Base-by-base conservation (phyloP, 225 moss, liverwort and hornwort genomes). In the Anthoceros angustus region DNA sequence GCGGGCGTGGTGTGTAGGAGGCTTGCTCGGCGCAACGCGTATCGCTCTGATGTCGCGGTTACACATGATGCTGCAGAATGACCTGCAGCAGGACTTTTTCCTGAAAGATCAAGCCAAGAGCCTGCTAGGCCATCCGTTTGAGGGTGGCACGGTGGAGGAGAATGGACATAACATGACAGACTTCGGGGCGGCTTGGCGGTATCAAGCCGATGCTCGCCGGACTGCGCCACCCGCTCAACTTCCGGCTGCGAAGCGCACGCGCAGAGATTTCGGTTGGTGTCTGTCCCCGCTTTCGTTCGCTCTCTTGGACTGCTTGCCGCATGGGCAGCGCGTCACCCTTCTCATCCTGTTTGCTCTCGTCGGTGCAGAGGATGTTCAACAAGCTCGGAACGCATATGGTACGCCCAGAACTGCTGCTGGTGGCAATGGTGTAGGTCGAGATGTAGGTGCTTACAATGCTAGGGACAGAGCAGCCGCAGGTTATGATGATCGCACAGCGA, bases 231-330 rank as follows among this genome's bases (percentile, higher is more conserved):
- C 88, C 75, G 88, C 85, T 70, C 86, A 88, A 72, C 87, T 91
- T 69, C 92, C 91, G 67, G 83, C 88, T 65, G 85, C 91, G 8
- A 98, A 98, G 73, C 87, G 98, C 61, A 77, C 92, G 70, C 92
- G 98, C 64, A 86, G 92, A 80, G 98, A 98, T 72, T 98, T 86
- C 72, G 98, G 92, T 98, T 74, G 71, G 91, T 77, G 73, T 74
- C 0, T 55, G 8, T 55, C 55, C 14, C 5, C 23, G 23, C n/a
- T 55, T 18, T 20, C 23, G 55, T 55, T 55, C 23, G 55, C 18
- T 55, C 55, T 55, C 10, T 55, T 20, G 18, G 55, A 5, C 55
- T 20, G 55, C 23, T 55, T 20, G 5, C 32, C 32, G 32, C 32
- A 32, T 32, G 32, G 32, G 32, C 32, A 32, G 32, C 32, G 32